A percentile compares a stretch with the other conserved stretches of the same genome.
Evolutionary conservation across 2,329 filamentous ascomycete species (phyloP).

Genomic region (Lachnellula willkommii): DNA sequence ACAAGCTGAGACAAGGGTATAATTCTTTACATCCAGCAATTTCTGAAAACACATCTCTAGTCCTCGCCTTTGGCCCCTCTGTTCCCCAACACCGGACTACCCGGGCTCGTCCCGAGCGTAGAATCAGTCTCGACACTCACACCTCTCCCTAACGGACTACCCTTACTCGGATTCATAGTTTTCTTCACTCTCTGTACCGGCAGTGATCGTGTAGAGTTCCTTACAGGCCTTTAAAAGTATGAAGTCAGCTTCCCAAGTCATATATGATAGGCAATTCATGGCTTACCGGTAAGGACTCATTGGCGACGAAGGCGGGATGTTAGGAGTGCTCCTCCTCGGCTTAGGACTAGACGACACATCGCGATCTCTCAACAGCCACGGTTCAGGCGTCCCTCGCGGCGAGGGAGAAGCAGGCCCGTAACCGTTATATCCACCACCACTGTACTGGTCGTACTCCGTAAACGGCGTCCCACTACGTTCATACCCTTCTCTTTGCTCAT

Average conservation of each 20-base stretch:
- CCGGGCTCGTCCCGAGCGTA: conserved; percentile 28
- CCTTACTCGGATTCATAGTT: conserved; percentile 2
- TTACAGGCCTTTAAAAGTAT: conserved; percentile 2
- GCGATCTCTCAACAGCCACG: conserved; percentile 21
- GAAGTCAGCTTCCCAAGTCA: not conserved
- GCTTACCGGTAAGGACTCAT: conserved; percentile 19
- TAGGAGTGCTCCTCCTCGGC: conserved; percentile 10
- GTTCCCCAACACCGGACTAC: conserved; percentile 20
- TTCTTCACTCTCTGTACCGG: conserved; percentile 24
- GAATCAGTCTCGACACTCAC: conserved; percentile 28
- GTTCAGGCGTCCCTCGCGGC: conserved; percentile 16
- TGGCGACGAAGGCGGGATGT: conserved; percentile 18
- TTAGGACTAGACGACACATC: conserved; percentile 10
- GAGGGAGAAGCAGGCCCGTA: conserved; percentile 6
- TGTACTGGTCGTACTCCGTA: conserved; percentile 11
- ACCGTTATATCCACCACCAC: conserved; percentile 1
- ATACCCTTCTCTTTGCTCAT: conserved; percentile 32
- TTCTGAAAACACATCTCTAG: not conserved
- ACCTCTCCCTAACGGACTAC: conserved; percentile 26
- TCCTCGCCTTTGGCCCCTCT: conserved; percentile 1
- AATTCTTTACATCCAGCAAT: too few relatives aligned
- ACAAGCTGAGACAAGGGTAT: too few relatives aligned
- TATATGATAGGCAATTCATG: not conserved
- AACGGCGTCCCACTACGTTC: conserved; percentile 22
- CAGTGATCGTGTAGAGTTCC: conserved; percentile 20